Conservation (phyloP, 2,329 filamentous ascomycete species). For the Colletotrichum theobromicola region DNA sequence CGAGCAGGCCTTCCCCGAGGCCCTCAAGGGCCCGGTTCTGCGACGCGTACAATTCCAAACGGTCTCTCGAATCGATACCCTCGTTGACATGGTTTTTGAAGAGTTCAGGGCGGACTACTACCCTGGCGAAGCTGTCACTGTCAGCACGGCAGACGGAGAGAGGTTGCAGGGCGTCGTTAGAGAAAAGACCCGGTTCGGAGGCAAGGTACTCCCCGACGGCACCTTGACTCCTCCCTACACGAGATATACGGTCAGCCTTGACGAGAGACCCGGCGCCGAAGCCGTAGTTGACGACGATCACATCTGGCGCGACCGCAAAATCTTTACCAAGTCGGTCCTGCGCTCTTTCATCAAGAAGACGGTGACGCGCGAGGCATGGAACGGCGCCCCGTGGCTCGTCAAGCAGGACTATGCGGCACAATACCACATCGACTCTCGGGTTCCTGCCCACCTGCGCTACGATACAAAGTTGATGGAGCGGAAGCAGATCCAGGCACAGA, state of each 20-base stretch:
- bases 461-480: slow-evolving; percentile 80
- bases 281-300: slow-evolving; percentile 81
- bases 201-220: slow-evolving; percentile 69
- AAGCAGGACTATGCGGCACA: slow-evolving; percentile 83
- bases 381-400: slow-evolving; percentile 94
- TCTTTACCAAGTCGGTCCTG: slow-evolving; percentile 93
- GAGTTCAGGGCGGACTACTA: slow-evolving; percentile 92
- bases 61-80: slow-evolving; percentile 85
- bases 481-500: slow-evolving; percentile 72
- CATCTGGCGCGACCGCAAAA: slow-evolving; percentile 84
- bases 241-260: slow-evolving; percentile 80
- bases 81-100: slow-evolving; percentile 71
- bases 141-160: slow-evolving; percentile 72
- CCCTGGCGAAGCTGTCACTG: slow-evolving; percentile 83
- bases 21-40: slow-evolving; percentile 87
- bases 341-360: slow-evolving; percentile 95
- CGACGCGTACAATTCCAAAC: slow-evolving; percentile 91
- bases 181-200: slow-evolving; percentile 82
- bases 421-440: slow-evolving; percentile 86
- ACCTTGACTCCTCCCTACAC: slow-evolving; percentile 73
- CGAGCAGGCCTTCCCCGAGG: slow-evolving; percentile 89
- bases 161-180: slow-evolving; percentile 76
- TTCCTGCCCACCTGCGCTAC: slow-evolving; percentile 82
- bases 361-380: slow-evolving; percentile 90
- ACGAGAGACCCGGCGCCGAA: slow-evolving; percentile 72